Conservation (phyloP, 2,329 filamentous ascomycete species). For the Emmonsiellopsis sp. region DNA sequence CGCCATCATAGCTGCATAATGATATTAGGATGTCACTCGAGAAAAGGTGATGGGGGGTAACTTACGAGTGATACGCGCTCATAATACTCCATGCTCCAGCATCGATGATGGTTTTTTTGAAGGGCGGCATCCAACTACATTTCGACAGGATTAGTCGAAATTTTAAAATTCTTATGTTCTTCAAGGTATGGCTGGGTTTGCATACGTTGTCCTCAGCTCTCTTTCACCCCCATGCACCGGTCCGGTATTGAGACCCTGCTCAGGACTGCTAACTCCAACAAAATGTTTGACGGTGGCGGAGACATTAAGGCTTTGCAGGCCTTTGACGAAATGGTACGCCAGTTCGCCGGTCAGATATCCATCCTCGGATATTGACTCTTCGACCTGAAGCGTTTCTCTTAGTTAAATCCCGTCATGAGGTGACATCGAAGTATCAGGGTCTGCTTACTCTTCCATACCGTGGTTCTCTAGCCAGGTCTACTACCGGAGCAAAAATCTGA, state of each 20-base stretch:
- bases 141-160: background rate
- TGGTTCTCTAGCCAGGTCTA: constrained; percentile 61
- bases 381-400: constrained; percentile 31
- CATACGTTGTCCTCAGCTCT: constrained; percentile 46
- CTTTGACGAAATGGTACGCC: constrained; percentile 50
- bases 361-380: constrained; percentile 66
- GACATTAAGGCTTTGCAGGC: constrained; percentile 56
- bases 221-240: constrained; percentile 48
- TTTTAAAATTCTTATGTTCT: background rate
- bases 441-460: constrained; percentile 52
- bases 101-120: constrained; percentile 63
- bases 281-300: constrained; percentile 69
- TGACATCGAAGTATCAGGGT: background rate
- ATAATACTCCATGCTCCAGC: constrained; percentile 59
- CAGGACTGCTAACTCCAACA: constrained; percentile 57
- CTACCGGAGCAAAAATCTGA: constrained; percentile 62
- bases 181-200: constrained; percentile 22
- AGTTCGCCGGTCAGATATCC: constrained; percentile 59
- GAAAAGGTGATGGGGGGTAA: background rate
- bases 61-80: constrained; percentile 58
- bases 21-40: background rate
- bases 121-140: constrained; percentile 42
- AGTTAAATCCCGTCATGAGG: background rate
- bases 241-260: constrained; percentile 63
- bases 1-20: constrained; percentile 49